phyloP scores from a whole-genome alignment of 345 rosid species.

The Combretum micranthum region DNA sequence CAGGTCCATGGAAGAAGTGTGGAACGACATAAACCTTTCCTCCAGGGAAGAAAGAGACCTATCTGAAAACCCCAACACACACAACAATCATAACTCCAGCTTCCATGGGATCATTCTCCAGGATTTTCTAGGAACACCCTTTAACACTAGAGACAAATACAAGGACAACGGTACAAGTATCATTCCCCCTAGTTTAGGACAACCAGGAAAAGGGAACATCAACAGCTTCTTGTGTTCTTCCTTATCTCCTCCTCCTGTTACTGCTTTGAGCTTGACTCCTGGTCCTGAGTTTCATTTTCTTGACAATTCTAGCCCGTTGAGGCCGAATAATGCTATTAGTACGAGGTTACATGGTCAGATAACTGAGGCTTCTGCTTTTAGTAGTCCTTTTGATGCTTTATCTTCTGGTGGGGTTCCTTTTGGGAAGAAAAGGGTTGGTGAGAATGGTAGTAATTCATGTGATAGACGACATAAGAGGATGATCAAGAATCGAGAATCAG shows the following conservation, averaged over 20 bases:
- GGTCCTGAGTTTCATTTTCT: slow-evolving; percentile 46
- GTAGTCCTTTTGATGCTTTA: slow-evolving; percentile 5
- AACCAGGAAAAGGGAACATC: no score
- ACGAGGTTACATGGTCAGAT: slow-evolving; percentile 5
- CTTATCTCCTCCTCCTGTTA: slow-evolving; percentile 26
- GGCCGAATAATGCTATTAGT: slow-evolving; percentile 21
- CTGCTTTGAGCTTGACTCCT: slow-evolving; percentile 55
- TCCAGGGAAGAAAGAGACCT: slow-evolving; percentile 20
- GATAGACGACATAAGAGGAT: slow-evolving; percentile 53
- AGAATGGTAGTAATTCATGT: slow-evolving; percentile 28
- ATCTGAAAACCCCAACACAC: no score
- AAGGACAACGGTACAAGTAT: not conserved
- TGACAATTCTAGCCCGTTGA: slow-evolving; percentile 30
- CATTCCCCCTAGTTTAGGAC: no score
- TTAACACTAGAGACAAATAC: not conserved
- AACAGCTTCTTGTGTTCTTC: not conserved
- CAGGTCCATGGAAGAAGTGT: slow-evolving; percentile 72
- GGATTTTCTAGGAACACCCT: slow-evolving; percentile 51
- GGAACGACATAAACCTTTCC: slow-evolving; percentile 65
- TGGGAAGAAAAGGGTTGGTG: slow-evolving; percentile 42
- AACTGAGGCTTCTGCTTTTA: slow-evolving; percentile 1
- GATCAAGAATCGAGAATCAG: slow-evolving; percentile 87
- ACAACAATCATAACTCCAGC: not conserved
- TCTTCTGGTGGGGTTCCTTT: slow-evolving; percentile 15
- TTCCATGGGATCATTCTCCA: slow-evolving; percentile 28